Conservation (phyloP, 2,329 filamentous ascomycete genomes). For the Thielaviopsis punctulata region DNA sequence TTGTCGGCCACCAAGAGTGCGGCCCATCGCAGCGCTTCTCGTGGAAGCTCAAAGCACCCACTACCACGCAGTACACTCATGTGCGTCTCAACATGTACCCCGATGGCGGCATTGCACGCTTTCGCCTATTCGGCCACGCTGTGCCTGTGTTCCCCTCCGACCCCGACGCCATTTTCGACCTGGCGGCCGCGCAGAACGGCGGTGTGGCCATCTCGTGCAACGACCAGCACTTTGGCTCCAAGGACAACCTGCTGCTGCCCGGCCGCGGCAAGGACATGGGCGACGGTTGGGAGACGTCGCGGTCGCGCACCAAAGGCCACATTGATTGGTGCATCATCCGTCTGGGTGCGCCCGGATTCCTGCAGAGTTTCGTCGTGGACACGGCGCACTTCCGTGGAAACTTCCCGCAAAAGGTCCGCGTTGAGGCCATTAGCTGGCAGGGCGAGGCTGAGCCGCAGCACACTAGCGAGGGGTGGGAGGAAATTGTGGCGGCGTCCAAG, state of each 20-base stretch:
- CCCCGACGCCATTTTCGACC: slow-evolving; percentile 48
- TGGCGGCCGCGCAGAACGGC: slow-evolving; percentile 63
- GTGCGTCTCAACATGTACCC: slow-evolving; percentile 72
- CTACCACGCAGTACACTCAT: slow-evolving; percentile 56
- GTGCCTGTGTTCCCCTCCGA: slow-evolving; percentile 59
- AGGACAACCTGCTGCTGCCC: slow-evolving; percentile 63
- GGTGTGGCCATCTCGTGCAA: slow-evolving; percentile 59
- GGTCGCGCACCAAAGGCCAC: slow-evolving; percentile 54
- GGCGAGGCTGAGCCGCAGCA: slow-evolving; percentile 35
- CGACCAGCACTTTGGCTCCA: slow-evolving; percentile 72
- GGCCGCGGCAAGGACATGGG: slow-evolving; percentile 72
- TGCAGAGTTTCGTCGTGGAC: slow-evolving; percentile 55
- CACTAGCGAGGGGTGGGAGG: slow-evolving; percentile 44
- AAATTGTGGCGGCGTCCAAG: slow-evolving; percentile 48
- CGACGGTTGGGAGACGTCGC: slow-evolving; percentile 73
- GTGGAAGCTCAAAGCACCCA: slow-evolving; percentile 46
- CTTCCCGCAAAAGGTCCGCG: slow-evolving; percentile 58
- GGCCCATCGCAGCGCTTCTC: slow-evolving; percentile 57
- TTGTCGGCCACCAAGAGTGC: slow-evolving; percentile 52
- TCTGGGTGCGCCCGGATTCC: slow-evolving; percentile 47
- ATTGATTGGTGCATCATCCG: slow-evolving; percentile 68
- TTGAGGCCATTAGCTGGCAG: slow-evolving; percentile 43
- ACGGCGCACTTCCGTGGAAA: slow-evolving; percentile 75
- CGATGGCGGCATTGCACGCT: slow-evolving; percentile 67
- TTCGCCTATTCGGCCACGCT: slow-evolving; percentile 59